A percentile compares a stretch with the other conserved stretches of the same genome.
Conservation (phyloP, 495 filamentous ascomycete species). For the Annulohypoxylon maeteangense region DNA sequence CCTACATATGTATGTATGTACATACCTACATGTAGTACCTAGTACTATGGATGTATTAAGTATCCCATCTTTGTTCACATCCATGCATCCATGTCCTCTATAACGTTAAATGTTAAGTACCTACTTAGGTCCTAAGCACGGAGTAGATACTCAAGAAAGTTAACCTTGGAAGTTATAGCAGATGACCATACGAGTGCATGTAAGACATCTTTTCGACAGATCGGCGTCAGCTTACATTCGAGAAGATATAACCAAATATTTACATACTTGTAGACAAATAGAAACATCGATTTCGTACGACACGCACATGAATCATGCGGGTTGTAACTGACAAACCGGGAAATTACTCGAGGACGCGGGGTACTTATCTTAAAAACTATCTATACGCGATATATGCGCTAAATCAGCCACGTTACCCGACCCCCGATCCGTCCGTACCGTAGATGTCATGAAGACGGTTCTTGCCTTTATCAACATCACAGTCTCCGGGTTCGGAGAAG, state of each 20-base stretch:
- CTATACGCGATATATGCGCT: conserved; percentile 10
- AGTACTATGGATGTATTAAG: neutral
- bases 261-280: neutral
- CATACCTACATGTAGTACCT: too few relatives aligned
- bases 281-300: neutral
- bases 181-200: conserved; percentile 27
- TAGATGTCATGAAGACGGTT: conserved; percentile 18
- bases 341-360: conserved; percentile 28
- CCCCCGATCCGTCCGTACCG: conserved; percentile 9
- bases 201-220: conserved; percentile 9
- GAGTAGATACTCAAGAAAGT: too few relatives aligned
- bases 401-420: conserved; percentile 3
- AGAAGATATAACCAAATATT: neutral
- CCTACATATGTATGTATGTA: too few relatives aligned
- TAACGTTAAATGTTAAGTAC: neutral
- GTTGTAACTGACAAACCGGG: conserved; percentile 29
- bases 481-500: conserved; percentile 33
- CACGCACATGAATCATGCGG: conserved; percentile 3
- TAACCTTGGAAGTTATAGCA: conserved; percentile 15
- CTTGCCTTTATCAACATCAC: neutral
- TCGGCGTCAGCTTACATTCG: conserved; percentile 32
- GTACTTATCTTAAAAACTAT: neutral
- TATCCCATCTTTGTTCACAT: neutral
- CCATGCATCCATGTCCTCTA: too few relatives aligned
- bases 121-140: conserved; percentile 11